Evolutionary conservation across 306 rosid species (phyloP).

Genomic region (Gastrolobium bilobum): DNA sequence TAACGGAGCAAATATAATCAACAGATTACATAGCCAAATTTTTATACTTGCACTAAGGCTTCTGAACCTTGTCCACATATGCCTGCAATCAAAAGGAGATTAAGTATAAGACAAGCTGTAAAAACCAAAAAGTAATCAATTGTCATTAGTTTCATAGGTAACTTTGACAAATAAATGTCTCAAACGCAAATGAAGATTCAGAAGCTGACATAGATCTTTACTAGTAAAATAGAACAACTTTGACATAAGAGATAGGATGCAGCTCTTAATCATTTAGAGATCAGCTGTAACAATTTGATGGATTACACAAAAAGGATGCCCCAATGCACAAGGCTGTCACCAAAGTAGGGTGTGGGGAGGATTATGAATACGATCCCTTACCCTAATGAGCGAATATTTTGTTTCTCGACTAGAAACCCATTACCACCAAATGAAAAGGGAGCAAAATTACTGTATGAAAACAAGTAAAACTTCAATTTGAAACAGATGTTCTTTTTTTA

Average conservation of each 20-base stretch:
- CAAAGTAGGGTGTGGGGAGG: background rate
- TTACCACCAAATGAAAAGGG: background rate
- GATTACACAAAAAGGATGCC: conserved; percentile 1
- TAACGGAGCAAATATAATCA: conserved; percentile 30
- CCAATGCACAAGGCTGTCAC: background rate
- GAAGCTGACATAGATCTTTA: conserved; percentile 34
- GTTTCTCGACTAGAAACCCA: background rate
- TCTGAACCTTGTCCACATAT: conserved; percentile 78
- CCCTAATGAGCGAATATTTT: background rate
- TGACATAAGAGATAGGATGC: conserved; percentile 20
- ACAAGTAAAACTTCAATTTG: background rate
- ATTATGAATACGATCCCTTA: too few species aligned
- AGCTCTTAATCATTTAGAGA: conserved; percentile 19
- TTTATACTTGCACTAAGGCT: conserved; percentile 58
- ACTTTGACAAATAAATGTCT: conserved; percentile 18
- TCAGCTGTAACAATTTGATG: conserved; percentile 22
- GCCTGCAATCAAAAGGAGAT: conserved; percentile 66
- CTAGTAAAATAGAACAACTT: conserved; percentile 3
- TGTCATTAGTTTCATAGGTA: conserved; percentile 15
- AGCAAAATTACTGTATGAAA: background rate
- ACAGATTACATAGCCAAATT: conserved; percentile 43
- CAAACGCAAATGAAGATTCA: conserved; percentile 42
- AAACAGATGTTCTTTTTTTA: background rate
- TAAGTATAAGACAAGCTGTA: conserved; percentile 8
- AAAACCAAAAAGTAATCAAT: conserved; percentile 9